Percentiles rank a stretch among this genome's conserved stretches.
These are phyloP conservation scores for Colletotrichum siamense DNA, from an alignment of 2,329 filamentous ascomycete genomes.

Conservation along the genomic window DNA sequence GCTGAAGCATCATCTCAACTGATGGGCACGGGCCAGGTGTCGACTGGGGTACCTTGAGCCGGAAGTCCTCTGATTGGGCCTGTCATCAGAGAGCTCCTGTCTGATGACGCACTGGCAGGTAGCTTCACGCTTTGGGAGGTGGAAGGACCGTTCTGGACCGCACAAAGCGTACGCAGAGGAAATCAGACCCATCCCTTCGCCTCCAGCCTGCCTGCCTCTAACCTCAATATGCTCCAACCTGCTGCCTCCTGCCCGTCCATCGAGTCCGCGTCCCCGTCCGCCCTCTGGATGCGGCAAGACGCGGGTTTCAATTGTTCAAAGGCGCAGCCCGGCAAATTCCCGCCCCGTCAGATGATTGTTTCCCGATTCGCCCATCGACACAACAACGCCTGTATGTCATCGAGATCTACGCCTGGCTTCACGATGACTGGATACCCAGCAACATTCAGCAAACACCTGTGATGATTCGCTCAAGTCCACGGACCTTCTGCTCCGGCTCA, in stretches of 20 bases:
- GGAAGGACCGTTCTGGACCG: slow-evolving; percentile 18
- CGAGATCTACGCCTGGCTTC: slow-evolving; percentile 13
- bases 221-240: not conserved
- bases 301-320: slow-evolving; percentile 11
- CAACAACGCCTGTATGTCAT: slow-evolving; percentile 11
- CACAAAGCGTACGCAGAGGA: slow-evolving; percentile 6
- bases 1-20: not conserved
- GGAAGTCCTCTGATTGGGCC: not conserved
- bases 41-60: not conserved
- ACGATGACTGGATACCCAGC: not conserved
- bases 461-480: not conserved
- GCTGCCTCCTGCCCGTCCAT: not conserved
- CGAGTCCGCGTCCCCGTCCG: not conserved
- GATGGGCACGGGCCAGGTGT: not conserved
- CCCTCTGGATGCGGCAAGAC: slow-evolving; percentile 17
- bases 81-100: not conserved
- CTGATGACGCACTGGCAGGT: slow-evolving; percentile 1
- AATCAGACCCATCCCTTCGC: not conserved
- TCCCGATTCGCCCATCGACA: slow-evolving; percentile 12
- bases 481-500: slow-evolving; percentile 16
- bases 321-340: slow-evolving; percentile 15
- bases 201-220: not conserved
- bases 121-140: slow-evolving; percentile 1
- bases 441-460: not conserved
- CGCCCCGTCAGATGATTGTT: slow-evolving; percentile 12